A percentile compares a stretch with the other conserved stretches of the same genome.
phyloP scores from a whole-genome alignment of 108 stramenopile genomes.

The Skeletonema tropicum region DNA sequence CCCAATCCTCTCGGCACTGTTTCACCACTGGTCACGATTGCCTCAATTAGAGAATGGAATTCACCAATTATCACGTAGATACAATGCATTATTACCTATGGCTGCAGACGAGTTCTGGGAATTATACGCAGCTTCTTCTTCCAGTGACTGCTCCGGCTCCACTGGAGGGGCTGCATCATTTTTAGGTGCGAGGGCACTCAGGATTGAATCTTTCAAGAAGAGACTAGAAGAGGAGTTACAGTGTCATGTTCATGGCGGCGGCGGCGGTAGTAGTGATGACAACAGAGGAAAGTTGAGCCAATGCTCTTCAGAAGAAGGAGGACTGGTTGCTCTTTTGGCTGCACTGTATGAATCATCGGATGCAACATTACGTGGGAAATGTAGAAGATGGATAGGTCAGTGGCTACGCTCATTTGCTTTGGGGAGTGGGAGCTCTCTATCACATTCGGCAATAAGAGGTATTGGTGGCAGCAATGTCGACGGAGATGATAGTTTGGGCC shows the following conservation, averaged over 20 bases:
- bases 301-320: constrained; percentile 21
- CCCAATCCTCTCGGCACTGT: constrained; percentile 29
- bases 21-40: constrained; percentile 29
- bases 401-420: constrained; percentile 26
- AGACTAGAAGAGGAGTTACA: constrained; percentile 36
- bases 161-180: constrained; percentile 9
- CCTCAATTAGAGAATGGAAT: constrained; percentile 35
- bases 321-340: constrained; percentile 19
- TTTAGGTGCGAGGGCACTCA: constrained; percentile 21
- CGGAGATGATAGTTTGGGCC: constrained; percentile 25
- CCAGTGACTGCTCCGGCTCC: neutral
- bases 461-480: neutral
- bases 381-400: constrained; percentile 39
- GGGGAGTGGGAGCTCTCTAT: constrained; percentile 21
- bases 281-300: neutral
- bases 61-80: constrained; percentile 25
- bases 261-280: neutral
- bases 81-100: constrained; percentile 23
- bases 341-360: constrained; percentile 33
- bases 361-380: constrained; percentile 31
- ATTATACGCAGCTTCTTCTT: constrained; percentile 4
- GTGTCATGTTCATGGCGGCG: constrained; percentile 14
- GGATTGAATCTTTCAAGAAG: constrained; percentile 18
- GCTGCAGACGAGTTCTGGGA: constrained; percentile 26
- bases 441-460: constrained; percentile 15